Conservation (phyloP, 2,329 filamentous ascomycete species). For the Ophiocordyceps camponoti-leonardi region DNA sequence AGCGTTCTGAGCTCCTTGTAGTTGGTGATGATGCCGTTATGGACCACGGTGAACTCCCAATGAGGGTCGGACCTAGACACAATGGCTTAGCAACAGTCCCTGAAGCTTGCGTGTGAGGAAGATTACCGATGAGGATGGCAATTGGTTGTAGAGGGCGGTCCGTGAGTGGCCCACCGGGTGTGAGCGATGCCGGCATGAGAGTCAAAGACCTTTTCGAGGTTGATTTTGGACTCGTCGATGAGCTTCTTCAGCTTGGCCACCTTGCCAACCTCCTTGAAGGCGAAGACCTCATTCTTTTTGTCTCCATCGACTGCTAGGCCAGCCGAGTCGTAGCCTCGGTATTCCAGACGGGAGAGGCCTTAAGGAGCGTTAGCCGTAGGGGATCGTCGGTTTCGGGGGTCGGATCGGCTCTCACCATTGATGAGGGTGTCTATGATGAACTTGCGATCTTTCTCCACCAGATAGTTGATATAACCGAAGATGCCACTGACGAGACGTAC, state of each 20-base stretch:
- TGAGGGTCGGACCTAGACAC: conserved; percentile 62
- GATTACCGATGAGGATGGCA: conserved; percentile 93
- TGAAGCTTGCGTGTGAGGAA: conserved; percentile 1
- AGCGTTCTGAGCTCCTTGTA: conserved; percentile 98
- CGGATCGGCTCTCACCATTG: conserved; percentile 50
- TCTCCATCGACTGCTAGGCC: conserved; percentile 92
- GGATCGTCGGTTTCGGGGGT: background rate
- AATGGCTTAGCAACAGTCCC: conserved; percentile 1
- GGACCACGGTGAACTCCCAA: conserved; percentile 94
- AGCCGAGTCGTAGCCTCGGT: conserved; percentile 96
- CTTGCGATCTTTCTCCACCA: conserved; percentile 96
- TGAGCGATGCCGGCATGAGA: conserved; percentile 97
- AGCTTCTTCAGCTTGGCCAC: conserved; percentile 91
- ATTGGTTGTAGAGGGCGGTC: conserved; percentile 80
- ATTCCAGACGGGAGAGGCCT: conserved; percentile 93
- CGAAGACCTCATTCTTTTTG: conserved; percentile 95
- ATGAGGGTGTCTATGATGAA: conserved; percentile 92
- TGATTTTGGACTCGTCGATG: conserved; percentile 66
- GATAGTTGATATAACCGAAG: conserved; percentile 98
- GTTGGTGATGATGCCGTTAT: conserved; percentile 99
- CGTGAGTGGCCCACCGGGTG: conserved; percentile 98
- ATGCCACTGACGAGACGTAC: conserved; percentile 50
- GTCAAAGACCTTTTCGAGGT: conserved; percentile 86
- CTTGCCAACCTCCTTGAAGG: conserved; percentile 99
- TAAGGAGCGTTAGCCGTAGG: conserved; percentile 1